These are phyloP conservation scores for Plantago elongata DNA, from an alignment of 257 asterid species.

Conservation along the genomic window DNA sequence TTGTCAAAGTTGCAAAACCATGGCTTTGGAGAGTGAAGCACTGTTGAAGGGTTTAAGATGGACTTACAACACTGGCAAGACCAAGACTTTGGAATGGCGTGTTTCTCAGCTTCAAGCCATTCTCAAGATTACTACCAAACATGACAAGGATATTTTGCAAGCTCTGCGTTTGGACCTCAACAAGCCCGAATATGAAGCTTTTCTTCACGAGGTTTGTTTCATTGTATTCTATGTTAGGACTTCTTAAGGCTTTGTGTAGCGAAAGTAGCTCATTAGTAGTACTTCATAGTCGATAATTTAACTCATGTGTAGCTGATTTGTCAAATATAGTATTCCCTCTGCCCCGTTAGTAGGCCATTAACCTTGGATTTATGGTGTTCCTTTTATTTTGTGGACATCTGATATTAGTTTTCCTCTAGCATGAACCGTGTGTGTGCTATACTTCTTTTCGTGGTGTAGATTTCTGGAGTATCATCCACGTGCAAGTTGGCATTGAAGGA, in stretches of 20 bases:
- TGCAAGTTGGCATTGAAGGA: conserved; percentile 62
- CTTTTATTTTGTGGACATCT: neutral
- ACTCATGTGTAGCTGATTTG: no score
- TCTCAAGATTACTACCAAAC: conserved; percentile 42
- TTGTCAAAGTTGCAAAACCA: neutral
- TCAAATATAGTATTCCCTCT: no score
- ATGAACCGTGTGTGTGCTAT: conserved; percentile 4
- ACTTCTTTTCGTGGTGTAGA: conserved; percentile 28
- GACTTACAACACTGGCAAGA: conserved; percentile 49
- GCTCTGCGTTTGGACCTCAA: conserved; percentile 71
- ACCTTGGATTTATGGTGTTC: no score
- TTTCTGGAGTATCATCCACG: conserved; percentile 39
- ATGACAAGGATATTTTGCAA: conserved; percentile 55
- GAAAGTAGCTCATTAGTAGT: no score
- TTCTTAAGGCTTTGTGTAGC: no score
- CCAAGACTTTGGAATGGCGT: conserved; percentile 71
- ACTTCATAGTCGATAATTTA: no score
- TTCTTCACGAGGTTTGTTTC: conserved; percentile 61
- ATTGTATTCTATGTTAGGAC: neutral
- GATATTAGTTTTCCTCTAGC: neutral
- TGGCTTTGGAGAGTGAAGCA: conserved; percentile 38
- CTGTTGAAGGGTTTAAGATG: conserved; percentile 55
- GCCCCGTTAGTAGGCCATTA: no score
- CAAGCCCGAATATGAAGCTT: conserved; percentile 69
- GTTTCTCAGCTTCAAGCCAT: conserved; percentile 71